A percentile compares a stretch with the other conserved stretches of the same genome.
These are phyloP conservation scores for Candida mesenterica DNA, from an alignment of 1,139 yeast genomes.

Conservation along the genomic window DNA sequence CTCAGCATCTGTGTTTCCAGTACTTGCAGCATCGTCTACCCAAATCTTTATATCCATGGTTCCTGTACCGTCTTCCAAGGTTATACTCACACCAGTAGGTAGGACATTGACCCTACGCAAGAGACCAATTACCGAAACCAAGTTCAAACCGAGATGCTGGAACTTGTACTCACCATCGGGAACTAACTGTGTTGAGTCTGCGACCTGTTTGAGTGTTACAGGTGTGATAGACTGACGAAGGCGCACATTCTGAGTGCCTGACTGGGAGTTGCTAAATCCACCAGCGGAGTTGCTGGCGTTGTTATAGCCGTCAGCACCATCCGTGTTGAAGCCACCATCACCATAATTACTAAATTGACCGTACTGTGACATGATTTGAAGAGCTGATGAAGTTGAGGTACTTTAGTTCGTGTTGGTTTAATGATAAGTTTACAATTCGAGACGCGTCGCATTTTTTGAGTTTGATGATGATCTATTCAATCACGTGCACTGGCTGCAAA, in stretches of 20 bases:
- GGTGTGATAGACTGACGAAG: conserved; percentile 61
- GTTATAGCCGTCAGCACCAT: conserved; percentile 17
- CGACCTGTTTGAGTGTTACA: conserved; percentile 78
- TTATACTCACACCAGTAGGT: conserved; percentile 52
- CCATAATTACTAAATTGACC: conserved; percentile 11
- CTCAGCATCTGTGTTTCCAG: conserved; percentile 33
- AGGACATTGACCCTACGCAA: conserved; percentile 58
- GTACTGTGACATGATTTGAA: conserved; percentile 9
- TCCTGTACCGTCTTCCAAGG: conserved; percentile 87
- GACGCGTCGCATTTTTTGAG: too few species aligned
- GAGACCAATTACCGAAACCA: conserved; percentile 65
- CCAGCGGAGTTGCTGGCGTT: conserved; percentile 21
- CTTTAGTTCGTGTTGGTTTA: too few species aligned
- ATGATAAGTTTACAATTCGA: too few species aligned
- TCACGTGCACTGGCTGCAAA: too few species aligned
- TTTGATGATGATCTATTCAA: too few species aligned
- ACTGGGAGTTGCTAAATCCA: conserved; percentile 29
- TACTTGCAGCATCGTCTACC: conserved; percentile 52
- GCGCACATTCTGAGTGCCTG: conserved; percentile 31
- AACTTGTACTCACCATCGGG: conserved; percentile 76
- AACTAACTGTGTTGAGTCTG: conserved; percentile 60
- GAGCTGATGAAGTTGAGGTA: too few species aligned
- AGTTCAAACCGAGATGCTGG: conserved; percentile 60
- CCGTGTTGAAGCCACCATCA: conserved; percentile 32
- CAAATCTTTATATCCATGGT: conserved; percentile 67